phyloP scores from a whole-genome alignment of 2,329 filamentous ascomycete species.

The Exophiala dermatitidis region DNA sequence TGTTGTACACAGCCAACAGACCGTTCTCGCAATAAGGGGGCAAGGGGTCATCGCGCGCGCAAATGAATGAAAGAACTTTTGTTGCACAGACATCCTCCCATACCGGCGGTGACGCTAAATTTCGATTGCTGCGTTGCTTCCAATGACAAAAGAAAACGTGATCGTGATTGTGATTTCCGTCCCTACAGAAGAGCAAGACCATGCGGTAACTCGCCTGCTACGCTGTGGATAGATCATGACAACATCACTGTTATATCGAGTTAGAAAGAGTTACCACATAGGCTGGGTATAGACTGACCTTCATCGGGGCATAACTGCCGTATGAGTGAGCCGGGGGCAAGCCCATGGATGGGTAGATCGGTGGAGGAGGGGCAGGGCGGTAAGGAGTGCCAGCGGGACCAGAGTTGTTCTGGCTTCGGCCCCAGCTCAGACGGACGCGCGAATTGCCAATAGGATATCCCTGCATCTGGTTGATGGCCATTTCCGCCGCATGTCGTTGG shows the following conservation, averaged over 20 bases:
- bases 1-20: slow-evolving; percentile 24
- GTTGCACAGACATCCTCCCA: slow-evolving; percentile 24
- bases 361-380: slow-evolving; percentile 78
- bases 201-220: slow-evolving; percentile 11
- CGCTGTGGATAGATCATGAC: slow-evolving; percentile 9
- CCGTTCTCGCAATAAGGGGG: slow-evolving; percentile 17
- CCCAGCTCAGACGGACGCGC: slow-evolving; percentile 94
- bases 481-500: slow-evolving; percentile 95
- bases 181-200: slow-evolving; percentile 9
- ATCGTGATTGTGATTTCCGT: slow-evolving; percentile 3
- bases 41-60: slow-evolving; percentile 18
- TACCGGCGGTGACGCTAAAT: slow-evolving; percentile 26
- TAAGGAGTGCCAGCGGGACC: slow-evolving; percentile 93
- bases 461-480: slow-evolving; percentile 99
- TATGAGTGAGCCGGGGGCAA: slow-evolving; percentile 59
- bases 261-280: no score
- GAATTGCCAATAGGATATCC: slow-evolving; percentile 99
- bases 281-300: slow-evolving; percentile 42
- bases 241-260: slow-evolving; percentile 8
- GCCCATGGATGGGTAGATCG: slow-evolving; percentile 64
- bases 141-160: slow-evolving; percentile 23
- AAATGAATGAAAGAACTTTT: slow-evolving; percentile 23
- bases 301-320: slow-evolving; percentile 60
- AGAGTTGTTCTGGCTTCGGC: slow-evolving; percentile 97
- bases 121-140: slow-evolving; percentile 21